Base-by-base conservation (phyloP, 768 basidiomycete genomes). In the Russula lepida region DNA sequence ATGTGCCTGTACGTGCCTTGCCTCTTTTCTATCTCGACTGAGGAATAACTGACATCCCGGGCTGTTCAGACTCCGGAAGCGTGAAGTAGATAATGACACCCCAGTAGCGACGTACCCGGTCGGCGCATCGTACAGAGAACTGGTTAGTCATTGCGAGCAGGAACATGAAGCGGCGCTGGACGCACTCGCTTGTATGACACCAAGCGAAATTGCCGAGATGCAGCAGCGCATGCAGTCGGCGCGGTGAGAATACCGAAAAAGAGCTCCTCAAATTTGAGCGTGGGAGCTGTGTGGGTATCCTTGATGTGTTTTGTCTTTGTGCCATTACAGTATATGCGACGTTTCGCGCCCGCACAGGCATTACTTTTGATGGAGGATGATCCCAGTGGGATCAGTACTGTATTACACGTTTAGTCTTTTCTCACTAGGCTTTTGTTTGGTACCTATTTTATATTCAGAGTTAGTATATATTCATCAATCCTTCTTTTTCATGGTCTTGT, bases 121-220 rank as follows among this genome's bases (percentile, higher is more conserved):
- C 6, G 4, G 21, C 13, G 60, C 63, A 33, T 23, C 51, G 15
- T 62, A 62, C 46, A 21, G 21, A 1, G 56, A 47, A 3, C 52
- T 64, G 23, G 51, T 61, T 5, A 60, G 63, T 13, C 60, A 62
- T 47, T 64, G 60, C 35, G 63, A 57, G 15, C 23, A 8, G 19
- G 63, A 64, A 21, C 63, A 64, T 21, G 60, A 47, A 6, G 60
- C 39, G 11, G 63, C 63, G 28, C 47, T 62, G 12, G 52, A 62
- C 21, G 63, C 63, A 4, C 54, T 64, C 7, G 60, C 60, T 13
- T 19, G 44, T 19, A 62, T 64, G 60, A 33, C 54, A 1, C 60
- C 50, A 4, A 23, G 39, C 9, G 52, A 62, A 6, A 56, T 64
- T 5, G 60, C 51, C 37, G 63, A 64, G 54, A 56, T 61, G 60